Evolutionary conservation across 805 yeast genomes (phyloP), one percentile per base, ranked within the genome.

Genomic region (Candida hispaniensis): DNA sequence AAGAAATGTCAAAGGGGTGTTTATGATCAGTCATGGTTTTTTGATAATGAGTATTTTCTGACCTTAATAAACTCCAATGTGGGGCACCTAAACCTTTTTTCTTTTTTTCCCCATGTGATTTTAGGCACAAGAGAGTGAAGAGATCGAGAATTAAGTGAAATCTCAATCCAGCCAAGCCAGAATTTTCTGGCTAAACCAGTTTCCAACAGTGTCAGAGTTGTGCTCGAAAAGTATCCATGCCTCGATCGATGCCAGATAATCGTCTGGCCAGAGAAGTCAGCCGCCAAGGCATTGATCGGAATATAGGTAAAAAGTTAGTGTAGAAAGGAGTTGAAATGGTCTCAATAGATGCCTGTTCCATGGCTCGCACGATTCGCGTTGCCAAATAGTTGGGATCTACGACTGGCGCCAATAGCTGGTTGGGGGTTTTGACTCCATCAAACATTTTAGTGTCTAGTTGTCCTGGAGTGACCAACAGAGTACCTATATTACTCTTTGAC

Each of bases 401-500:
- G 41, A 79, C 80, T 0, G 96, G 97, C 0, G 97, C 97, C 6
- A 86, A 52, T 4, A 77, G 44, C 3, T 65, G 59, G 7, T 80
- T 74, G 0, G 96, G 95, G 0, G 94, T 78, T 18, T 56, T 42
- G 5, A 88, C 80, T 2, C 75, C 74, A 11, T 61, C 60, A 52
- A 88, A 88, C 82, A 88, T 68, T 2, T 52, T 47, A 0, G 96
- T 83, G 30, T 65, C 68, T 43, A 88, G 54, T 51, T 88, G 96
- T 0, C 97, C 97, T 0, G 95, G 93, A 45, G 91, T 76, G 0
- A 88, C 65, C 20, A 88, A 60, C 39, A 88, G 58, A 0, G 93
- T 77, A 6, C 80, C 45, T 2, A 33, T 36, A 5, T 24, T 38
- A 22, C 25, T 30, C 27, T 17, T 16, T 5, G 65, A 55, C 0